These are phyloP conservation scores for Cyphellophora attinorum DNA, from an alignment of 2,329 filamentous ascomycete genomes.

Conservation along the genomic window DNA sequence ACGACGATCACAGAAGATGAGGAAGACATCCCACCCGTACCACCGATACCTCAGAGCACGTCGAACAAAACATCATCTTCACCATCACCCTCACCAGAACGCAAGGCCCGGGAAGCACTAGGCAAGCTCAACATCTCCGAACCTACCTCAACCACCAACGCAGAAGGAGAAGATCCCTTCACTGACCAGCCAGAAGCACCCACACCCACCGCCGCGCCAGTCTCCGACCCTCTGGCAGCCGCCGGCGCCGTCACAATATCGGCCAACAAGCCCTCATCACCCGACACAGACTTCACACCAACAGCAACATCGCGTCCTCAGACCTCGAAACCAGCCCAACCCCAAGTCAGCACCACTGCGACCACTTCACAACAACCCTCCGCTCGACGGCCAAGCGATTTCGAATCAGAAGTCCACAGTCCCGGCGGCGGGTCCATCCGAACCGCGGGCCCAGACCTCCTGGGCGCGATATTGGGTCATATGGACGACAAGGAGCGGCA, in stretches of 20 bases:
- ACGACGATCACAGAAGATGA: constrained; percentile 77
- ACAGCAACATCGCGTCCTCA: too few relatives aligned
- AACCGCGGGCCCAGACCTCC: constrained; percentile 13
- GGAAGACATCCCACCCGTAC: constrained; percentile 16
- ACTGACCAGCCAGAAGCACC: constrained; percentile 9
- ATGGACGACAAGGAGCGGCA: constrained; percentile 5
- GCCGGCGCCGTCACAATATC: neutral
- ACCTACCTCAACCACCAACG: neutral
- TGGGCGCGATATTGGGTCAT: constrained; percentile 16
- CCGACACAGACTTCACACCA: constrained; percentile 6
- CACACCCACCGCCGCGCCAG: constrained; percentile 7
- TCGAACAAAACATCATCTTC: constrained; percentile 5
- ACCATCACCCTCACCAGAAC: constrained; percentile 2
- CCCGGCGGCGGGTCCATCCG: constrained; percentile 16
- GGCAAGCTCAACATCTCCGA: constrained; percentile 1
- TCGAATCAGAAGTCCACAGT: constrained; percentile 1
- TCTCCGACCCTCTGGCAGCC: neutral
- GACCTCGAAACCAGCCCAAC: constrained; percentile 4
- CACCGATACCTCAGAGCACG: neutral
- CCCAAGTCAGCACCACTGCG: constrained; percentile 1
- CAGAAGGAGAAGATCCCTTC: neutral
- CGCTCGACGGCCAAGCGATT: neutral
- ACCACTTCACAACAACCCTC: constrained; percentile 1
- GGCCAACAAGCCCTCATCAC: neutral
- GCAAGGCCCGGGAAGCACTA: neutral